A percentile compares a stretch with the other conserved stretches of the same genome.
Conservation (phyloP, 306 rosid species). For the Vicia faba region DNA sequence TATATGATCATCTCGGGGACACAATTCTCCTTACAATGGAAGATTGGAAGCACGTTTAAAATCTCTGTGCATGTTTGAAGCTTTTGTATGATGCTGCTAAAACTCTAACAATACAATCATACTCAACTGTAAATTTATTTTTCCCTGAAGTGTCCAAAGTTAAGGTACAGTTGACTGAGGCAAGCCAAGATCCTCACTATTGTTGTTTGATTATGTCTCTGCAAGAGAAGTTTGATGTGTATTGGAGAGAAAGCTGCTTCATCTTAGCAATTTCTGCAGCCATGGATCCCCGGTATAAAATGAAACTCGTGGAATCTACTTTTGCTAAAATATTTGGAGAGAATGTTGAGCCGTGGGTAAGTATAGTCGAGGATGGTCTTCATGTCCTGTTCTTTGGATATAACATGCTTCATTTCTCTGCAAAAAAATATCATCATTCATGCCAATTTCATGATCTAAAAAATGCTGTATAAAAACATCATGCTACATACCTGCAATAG, state of each 20-base stretch:
- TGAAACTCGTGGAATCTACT: slow-evolving; percentile 72
- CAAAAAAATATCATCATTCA: too few relatives aligned
- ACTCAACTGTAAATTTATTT: slow-evolving; percentile 77
- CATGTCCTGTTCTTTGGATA: too few relatives aligned
- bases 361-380: too few relatives aligned
- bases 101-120: slow-evolving; percentile 57
- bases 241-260: slow-evolving; percentile 78
- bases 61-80: slow-evolving; percentile 68
- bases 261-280: slow-evolving; percentile 72
- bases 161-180: too few relatives aligned
- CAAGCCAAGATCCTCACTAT: too few relatives aligned
- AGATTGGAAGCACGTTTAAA: slow-evolving; percentile 81
- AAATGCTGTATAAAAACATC: too few relatives aligned
- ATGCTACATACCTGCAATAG: too few relatives aligned
- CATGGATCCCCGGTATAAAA: slow-evolving; percentile 91
- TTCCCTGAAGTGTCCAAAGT: slow-evolving; percentile 65
- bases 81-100: slow-evolving; percentile 70
- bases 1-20: slow-evolving; percentile 61
- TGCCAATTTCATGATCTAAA: too few relatives aligned
- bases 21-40: slow-evolving; percentile 47
- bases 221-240: slow-evolving; percentile 67
- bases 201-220: too few relatives aligned
- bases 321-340: slow-evolving; percentile 65
- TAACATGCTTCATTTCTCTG: too few relatives aligned
- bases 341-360: too few relatives aligned